Conservation (phyloP, 164 flowering plant species). For the Chimonanthus praecox region DNA sequence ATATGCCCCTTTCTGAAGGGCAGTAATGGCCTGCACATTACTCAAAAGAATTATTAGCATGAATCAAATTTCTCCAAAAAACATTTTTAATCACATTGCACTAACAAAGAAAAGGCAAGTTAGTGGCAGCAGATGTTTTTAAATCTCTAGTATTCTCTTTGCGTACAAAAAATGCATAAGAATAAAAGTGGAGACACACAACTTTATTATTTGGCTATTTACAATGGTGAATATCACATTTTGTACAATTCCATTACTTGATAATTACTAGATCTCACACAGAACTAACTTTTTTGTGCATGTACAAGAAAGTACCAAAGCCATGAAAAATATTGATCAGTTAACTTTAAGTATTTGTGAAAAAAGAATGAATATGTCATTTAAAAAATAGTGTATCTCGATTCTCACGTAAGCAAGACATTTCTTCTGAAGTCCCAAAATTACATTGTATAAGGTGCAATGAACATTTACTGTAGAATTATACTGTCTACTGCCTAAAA, state of each 20-base stretch:
- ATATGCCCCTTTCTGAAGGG: slow-evolving; percentile 12
- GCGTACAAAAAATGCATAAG: not conserved
- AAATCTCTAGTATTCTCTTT: not conserved
- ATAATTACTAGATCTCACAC: not conserved
- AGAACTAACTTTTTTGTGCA: not conserved
- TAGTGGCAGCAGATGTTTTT: not conserved
- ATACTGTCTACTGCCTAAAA: too few species aligned
- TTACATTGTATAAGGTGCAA: too few species aligned
- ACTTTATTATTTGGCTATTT: not conserved
- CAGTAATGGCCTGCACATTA: slow-evolving; percentile 20
- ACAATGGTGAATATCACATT: not conserved
- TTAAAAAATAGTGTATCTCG: not conserved
- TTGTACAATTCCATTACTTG: not conserved
- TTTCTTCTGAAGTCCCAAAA: too few species aligned
- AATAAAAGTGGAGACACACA: not conserved
- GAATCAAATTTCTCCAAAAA: not conserved
- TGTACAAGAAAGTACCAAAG: not conserved
- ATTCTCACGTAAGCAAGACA: too few species aligned
- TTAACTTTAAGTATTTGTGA: too few species aligned
- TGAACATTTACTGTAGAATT: too few species aligned
- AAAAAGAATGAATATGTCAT: not conserved
- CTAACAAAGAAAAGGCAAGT: not conserved
- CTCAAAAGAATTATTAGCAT: not conserved
- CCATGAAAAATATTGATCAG: too few species aligned
- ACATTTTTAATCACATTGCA: not conserved